Base-by-base conservation (phyloP, 164 flowering plant species). In the Annona cherimola region DNA sequence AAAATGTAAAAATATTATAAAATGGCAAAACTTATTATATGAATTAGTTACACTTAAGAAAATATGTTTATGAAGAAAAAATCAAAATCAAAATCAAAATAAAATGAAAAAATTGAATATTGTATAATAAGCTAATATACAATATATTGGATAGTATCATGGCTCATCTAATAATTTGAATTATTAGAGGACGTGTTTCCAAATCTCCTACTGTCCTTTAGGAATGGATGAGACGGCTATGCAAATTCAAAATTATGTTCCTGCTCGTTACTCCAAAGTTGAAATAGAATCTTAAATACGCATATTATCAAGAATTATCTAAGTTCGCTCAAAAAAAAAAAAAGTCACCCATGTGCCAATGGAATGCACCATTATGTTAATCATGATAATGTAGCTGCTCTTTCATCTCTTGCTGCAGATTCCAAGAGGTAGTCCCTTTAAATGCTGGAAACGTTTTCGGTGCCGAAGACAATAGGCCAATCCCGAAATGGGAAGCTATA, bases 401-500 rank as follows among this genome's bases (percentile, higher is more conserved):
- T 7, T 35, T 45, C 42, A 19, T 71, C 50, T 42, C 45, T 64
- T 66, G 66, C 65, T 65, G 66, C 82, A 95, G 98, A 20, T 93
- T 95, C 72, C 99, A 85, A 66, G 88, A 85, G 71, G 81, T 85
- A 19, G 88, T 85, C 45, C 84, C 86, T 66, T 71, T 86, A 66
- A 84, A 79, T 79, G 87, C 89, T 77, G 89, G 87, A 45, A 86
- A 86, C 76, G 87, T 86, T 61, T 66, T 86, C 8, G 87, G 87
- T 16, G 83, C 83, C 44, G 89, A 84, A 73, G 83, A 83, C 73
- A 87, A 68, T 75, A 79, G 79, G 41, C 96, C 98, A 63, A 93
- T 95, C 69, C 86, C 86, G 9, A 93, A 89, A 78, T 95, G 99
- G 99, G 99, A 95, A 75, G 84, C 90, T 54, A 78, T 90, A 40